Base-by-base conservation (phyloP, 2,329 filamentous ascomycete species). In the Plenodomus tracheiphilus region DNA sequence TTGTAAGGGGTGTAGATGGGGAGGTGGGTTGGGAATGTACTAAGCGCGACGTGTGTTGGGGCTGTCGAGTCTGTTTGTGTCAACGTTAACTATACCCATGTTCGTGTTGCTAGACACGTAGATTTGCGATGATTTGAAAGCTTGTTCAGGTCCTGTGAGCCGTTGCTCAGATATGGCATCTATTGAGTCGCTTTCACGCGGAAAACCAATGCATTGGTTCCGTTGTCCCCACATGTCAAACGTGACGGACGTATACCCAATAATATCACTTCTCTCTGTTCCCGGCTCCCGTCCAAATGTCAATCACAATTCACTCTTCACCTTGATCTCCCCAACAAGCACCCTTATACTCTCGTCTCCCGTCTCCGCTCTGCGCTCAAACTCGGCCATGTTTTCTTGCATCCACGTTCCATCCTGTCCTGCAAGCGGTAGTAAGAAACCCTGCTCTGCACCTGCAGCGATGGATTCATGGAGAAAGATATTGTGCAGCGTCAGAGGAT, bases 381-480 rank as follows among this genome's bases (percentile, higher is more conserved):
- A 67, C 32, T 52, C 56, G 1, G 7, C 20, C 53, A 58, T 50
- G 28, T 67, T 56, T 39, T 56, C 49, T 39, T 50, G 34, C 32
- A 56, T 39, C 64, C 65, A 70, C 42, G 48, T 40, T n/a, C 17
- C 51, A 47, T 70, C 66, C 18, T 49, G 42, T 0, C 60, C 65
- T 11, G 60, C 66, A 3, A 53, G 28, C 0, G 61, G 61, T 15
- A 68, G 18, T 11, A 58, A 32, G 44, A 68, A 60, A 21, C 65
- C 66, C 22, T 64, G 53, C 48, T 68, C 64, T 21, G 55, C 55
- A 3, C 61, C 65, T 22, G 58, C 65, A 9, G 39, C 53, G 22
- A 67, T 62, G 51, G 61, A 57, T 28, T 62, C 61, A 43, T 64
- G 55, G 8, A 69, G 30, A 41, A 69, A 67, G 4, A 67, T 50